phyloP scores from a whole-genome alignment of 164 flowering plant genomes.

The Macadamia integrifolia region DNA sequence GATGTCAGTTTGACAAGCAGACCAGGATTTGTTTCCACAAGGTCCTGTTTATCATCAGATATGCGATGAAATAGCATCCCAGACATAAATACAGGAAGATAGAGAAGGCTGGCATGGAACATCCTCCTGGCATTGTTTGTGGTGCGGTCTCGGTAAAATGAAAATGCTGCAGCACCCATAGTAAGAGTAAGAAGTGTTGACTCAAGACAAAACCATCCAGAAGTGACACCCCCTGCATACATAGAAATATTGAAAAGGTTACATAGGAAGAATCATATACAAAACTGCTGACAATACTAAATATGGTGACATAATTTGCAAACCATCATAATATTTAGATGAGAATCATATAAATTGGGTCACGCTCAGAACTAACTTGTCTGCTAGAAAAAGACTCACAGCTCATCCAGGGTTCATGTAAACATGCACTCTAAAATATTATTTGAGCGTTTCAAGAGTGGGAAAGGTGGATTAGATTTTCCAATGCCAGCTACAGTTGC shows the following conservation, averaged over 20 bases:
- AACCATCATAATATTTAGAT: not conserved
- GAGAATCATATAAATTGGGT: no score
- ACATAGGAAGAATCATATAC: not conserved
- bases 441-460: no score
- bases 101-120: conserved; percentile 91
- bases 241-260: not conserved
- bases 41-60: conserved; percentile 30
- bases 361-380: no score
- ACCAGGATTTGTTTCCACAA: conserved; percentile 15
- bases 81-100: conserved; percentile 87
- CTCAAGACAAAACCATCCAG: conserved; percentile 84
- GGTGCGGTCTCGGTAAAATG: conserved; percentile 61
- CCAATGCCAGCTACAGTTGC: no score
- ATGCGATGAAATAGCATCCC: conserved; percentile 75
- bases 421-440: no score
- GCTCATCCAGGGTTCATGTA: not conserved
- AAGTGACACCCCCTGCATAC: conserved; percentile 73
- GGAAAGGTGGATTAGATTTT: no score
- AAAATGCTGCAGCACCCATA: conserved; percentile 59
- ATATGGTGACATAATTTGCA: not conserved
- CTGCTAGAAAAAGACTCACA: not conserved
- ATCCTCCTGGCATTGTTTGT: conserved; percentile 61
- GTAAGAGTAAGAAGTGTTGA: conserved; percentile 64
- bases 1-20: conserved; percentile 10
- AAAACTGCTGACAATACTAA: no score